A percentile compares a stretch with the other conserved stretches of the same genome.
These are phyloP conservation scores for Cotoneaster glaucophyllus DNA, from an alignment of 306 rosid genomes.

Conservation along the genomic window DNA sequence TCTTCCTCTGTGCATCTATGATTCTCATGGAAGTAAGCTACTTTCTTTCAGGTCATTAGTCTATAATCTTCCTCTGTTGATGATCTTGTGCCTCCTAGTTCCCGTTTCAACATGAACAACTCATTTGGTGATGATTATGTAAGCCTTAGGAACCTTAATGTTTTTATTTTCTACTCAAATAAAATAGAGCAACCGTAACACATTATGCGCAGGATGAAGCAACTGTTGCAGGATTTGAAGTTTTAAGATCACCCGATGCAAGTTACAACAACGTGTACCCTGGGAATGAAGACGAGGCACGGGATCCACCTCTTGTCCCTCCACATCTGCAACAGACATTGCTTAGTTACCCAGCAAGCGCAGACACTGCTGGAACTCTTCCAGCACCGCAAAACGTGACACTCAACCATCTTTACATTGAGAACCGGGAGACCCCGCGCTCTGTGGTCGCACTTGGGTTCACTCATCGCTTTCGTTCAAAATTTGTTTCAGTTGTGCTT, in stretches of 20 bases:
- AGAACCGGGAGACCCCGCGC: conserved; percentile 66
- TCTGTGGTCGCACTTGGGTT: conserved; percentile 86
- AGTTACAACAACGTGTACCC: conserved; percentile 68
- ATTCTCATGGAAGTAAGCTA: conserved; percentile 18
- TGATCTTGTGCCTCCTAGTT: conserved; percentile 34
- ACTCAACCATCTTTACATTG: conserved; percentile 93
- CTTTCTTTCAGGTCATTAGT: conserved; percentile 47
- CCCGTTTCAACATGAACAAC: conserved; percentile 58
- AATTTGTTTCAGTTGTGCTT: conserved; percentile 87
- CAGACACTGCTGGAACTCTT: conserved; percentile 45
- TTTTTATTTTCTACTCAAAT: conserved; percentile 12
- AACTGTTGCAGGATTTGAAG: conserved; percentile 79
- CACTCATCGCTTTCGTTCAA: conserved; percentile 84
- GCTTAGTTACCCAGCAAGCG: conserved; percentile 46
- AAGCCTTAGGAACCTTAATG: conserved; percentile 31
- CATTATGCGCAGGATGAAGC: conserved; percentile 58
- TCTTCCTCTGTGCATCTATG: background rate
- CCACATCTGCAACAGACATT: conserved; percentile 69
- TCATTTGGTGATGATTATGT: conserved; percentile 43
- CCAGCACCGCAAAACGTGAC: conserved; percentile 57
- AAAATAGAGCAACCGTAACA: conserved; percentile 12
- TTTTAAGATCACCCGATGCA: conserved; percentile 75
- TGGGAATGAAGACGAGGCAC: conserved; percentile 69
- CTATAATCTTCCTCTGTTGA: conserved; percentile 28
- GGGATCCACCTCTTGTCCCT: conserved; percentile 83